Evolutionary conservation across 2,329 filamentous ascomycete species (phyloP), one percentile per base, ranked within the genome.

Genomic region (Xylariales sp.): DNA sequence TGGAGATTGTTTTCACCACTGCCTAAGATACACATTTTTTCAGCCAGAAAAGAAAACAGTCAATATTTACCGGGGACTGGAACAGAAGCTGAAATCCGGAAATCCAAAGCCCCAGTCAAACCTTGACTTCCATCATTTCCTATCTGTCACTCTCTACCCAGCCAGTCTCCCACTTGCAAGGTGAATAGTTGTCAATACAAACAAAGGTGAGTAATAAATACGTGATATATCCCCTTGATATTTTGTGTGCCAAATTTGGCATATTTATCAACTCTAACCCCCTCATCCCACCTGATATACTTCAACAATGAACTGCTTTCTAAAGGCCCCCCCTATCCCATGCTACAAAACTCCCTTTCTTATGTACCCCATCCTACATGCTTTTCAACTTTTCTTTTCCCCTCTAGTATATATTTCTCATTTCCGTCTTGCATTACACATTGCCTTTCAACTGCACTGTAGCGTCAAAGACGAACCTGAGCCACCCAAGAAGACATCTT

Each of bases 201-300:
- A 23, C 14, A 6, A 65, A 39, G 18, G 64, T 62, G 3, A 62
- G 63, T 56, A 36, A 39, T 48, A 18, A 23, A 46, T 48, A 36
- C 28, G 43, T 8, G 23, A 30, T 43, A 23, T 10, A 18, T 53
- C n/a, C 12, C 50, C 16, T 53, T 18, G 7, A 53, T 7, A n/a
- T 53, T 12, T 36, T 2, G 2, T 53, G 14, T 53, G 32, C 14
- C 16, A 53, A 50, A 32, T 18, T 50, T 32, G 5, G n/a, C 30
- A 5, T 18, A n/a, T 10, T 8, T 36, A n/a, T 34, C 32, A 8
- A 9, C 36, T 2, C 7, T 7, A 39, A 41, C 2, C 2, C 7
- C 9, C 23, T 55, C 30, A 53, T 36, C 50, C 7, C 10, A 34
- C 16, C n/a, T 14, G 10, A 7, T 53, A 36, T 41, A 12, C 12